These are phyloP conservation scores for Medicago lupulina DNA, from an alignment of 306 rosid genomes.

Conservation along the genomic window DNA sequence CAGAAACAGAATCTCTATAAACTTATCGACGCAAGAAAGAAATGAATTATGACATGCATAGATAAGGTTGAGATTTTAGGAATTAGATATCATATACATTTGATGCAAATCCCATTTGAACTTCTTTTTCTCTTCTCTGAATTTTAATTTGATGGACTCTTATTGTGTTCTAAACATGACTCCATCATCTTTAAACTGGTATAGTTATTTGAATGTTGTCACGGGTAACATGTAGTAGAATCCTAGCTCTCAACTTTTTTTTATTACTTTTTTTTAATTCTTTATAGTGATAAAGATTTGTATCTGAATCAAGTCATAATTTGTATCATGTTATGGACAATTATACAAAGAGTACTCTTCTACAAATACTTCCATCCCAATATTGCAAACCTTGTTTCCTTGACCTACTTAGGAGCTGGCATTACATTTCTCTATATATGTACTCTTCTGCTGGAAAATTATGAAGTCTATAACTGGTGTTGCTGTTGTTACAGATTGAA, in stretches of 20 bases:
- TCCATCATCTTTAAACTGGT: not conserved
- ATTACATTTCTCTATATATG: not conserved
- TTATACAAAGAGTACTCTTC: not conserved
- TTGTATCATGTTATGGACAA: slow-evolving; percentile 6
- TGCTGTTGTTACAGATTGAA: slow-evolving; percentile 64
- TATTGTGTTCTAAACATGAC: slow-evolving; percentile 11
- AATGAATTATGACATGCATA: slow-evolving; percentile 3
- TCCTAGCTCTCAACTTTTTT: not conserved
- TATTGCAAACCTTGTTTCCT: slow-evolving; percentile 2
- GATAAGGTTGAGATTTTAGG: not conserved
- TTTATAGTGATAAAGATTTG: slow-evolving; percentile 25
- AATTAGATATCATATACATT: not conserved
- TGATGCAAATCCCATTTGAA: slow-evolving; percentile 3
- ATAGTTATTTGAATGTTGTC: slow-evolving; percentile 19
- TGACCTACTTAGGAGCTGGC: slow-evolving; percentile 2
- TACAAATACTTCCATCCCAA: not conserved
- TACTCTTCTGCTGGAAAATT: not conserved
- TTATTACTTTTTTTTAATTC: not conserved
- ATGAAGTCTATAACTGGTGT: slow-evolving; percentile 36
- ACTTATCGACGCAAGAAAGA: not conserved
- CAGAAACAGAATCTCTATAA: slow-evolving; percentile 14
- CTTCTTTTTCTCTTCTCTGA: slow-evolving; percentile 8
- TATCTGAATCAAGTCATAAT: not conserved
- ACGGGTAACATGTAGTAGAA: not conserved
- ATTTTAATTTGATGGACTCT: not conserved